Conservation (phyloP, 148 eudicot species). For the Heliosperma pusillum region DNA sequence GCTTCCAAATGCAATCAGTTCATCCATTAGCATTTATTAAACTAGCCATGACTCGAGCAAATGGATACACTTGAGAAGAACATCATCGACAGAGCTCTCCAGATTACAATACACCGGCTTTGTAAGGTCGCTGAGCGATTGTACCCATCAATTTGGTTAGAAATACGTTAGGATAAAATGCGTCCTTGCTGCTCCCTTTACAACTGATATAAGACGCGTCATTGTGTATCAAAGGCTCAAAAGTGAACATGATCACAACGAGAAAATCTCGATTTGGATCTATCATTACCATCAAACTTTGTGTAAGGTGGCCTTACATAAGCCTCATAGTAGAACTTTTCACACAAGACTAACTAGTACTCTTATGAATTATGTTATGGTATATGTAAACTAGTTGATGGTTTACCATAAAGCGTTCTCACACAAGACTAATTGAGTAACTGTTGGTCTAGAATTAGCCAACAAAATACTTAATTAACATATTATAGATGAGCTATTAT, state of each 20-base stretch:
- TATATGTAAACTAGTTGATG: not conserved
- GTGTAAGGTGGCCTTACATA: not conserved
- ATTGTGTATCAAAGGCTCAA: not conserved
- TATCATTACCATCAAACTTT: not conserved
- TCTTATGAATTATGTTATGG: too few relatives aligned
- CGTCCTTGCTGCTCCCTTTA: too few relatives aligned
- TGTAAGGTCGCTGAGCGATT: not conserved
- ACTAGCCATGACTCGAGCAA: not conserved
- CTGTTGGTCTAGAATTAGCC: not conserved
- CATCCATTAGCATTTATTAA: not conserved
- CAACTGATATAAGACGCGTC: not conserved
- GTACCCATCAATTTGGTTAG: too few relatives aligned
- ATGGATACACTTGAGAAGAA: not conserved
- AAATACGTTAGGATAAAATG: too few relatives aligned
- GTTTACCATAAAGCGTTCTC: not conserved
- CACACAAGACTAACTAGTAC: too few relatives aligned
- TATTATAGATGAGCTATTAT: too few relatives aligned
- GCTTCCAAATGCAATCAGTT: not conserved
- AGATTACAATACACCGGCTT: too few relatives aligned
- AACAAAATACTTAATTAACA: too few relatives aligned
- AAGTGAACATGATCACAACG: not conserved
- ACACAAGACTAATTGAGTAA: not conserved
- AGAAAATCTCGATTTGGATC: too few relatives aligned
- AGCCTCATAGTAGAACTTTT: not conserved
- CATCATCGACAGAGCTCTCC: not conserved